A percentile compares a stretch with the other conserved stretches of the same genome.
Conservation (phyloP, 2,329 filamentous ascomycete genomes). For the Xylariaceae sp. region DNA sequence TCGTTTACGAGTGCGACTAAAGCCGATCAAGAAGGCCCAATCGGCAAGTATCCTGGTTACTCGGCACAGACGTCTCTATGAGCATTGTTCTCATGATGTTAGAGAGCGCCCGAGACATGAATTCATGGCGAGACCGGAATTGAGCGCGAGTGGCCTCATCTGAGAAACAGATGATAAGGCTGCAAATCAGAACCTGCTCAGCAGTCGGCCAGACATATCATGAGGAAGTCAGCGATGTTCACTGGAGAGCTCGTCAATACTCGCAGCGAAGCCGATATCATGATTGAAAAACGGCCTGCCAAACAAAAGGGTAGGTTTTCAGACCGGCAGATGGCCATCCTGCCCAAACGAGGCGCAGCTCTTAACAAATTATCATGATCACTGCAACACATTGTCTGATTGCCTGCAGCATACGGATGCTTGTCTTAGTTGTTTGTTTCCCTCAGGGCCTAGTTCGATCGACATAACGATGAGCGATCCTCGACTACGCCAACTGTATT, state of each 20-base stretch:
- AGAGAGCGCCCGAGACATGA: not conserved
- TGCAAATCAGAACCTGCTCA: not conserved
- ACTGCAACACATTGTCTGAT: too few species aligned
- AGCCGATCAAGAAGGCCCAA: not conserved
- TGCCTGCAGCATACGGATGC: too few species aligned
- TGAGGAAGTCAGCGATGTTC: not conserved
- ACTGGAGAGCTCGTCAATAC: not conserved
- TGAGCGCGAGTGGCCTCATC: not conserved
- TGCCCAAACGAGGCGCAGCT: too few species aligned
- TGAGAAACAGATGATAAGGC: not conserved
- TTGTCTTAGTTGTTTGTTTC: too few species aligned
- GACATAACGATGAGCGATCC: too few species aligned
- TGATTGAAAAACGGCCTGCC: too few species aligned
- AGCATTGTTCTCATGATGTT: not conserved
- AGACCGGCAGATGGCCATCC: too few species aligned
- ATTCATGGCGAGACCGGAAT: not conserved
- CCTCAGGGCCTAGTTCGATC: too few species aligned
- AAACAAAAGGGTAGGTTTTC: too few species aligned
- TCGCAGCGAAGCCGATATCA: too few species aligned
- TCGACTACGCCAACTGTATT: too few species aligned
- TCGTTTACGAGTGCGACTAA: not conserved
- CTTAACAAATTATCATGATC: too few species aligned
- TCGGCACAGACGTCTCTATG: not conserved
- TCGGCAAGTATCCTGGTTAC: not conserved
- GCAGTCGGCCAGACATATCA: not conserved